Base-by-base conservation (phyloP, 176 grass and related monocot genomes). In the Neostapfia colusana region DNA sequence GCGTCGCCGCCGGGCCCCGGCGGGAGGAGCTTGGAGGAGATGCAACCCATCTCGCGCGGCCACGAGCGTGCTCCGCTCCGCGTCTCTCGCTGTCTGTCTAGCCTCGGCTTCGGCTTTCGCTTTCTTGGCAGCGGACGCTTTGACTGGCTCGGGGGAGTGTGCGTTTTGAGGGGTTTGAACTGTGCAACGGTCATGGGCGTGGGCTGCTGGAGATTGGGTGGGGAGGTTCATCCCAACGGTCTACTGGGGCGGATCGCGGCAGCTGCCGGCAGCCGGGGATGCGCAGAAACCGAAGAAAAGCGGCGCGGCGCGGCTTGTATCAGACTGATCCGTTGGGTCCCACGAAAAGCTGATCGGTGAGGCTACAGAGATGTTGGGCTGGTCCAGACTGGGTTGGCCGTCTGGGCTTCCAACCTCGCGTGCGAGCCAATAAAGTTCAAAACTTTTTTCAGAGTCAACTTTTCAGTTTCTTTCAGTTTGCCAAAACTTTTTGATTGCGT, bases 1-100 rank as follows among this genome's bases (percentile, higher is more conserved):
- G 63, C 83, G 60, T 46, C 83, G 35, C 64, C 76, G 57, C 89
- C 91, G 8, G 91, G 72, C 25, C 89, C 86, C 31, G 91, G 83
- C 37, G 79, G 77, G 25, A 91, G 86, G 40, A 95, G 71, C 81
- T 90, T 99, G 21, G 95, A 99, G 66, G 91, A 95, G 77, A 99
- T 95, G 89, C 95, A 99, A 42, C 95, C 95, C 95, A 99, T 45
- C 67, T 25, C 40, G 46, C 65, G 44, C 18, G 48, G 77, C 26
- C 57, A 53, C 63, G 59, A n/a, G 54, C 49, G 26, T 68, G 43
- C 24, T 34, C 38, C 13, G 17, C 16, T 4, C 66, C 1, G 20
- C 0, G 15, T 48, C 28, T 31, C 31, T 31, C 31, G 3, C 31
- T 31, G 7, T 63, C 55, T 62, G 23, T 25, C 10, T 10, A 18